phyloP scores from a whole-genome alignment of 441 rosid genomes.

The Sinapis alba region DNA sequence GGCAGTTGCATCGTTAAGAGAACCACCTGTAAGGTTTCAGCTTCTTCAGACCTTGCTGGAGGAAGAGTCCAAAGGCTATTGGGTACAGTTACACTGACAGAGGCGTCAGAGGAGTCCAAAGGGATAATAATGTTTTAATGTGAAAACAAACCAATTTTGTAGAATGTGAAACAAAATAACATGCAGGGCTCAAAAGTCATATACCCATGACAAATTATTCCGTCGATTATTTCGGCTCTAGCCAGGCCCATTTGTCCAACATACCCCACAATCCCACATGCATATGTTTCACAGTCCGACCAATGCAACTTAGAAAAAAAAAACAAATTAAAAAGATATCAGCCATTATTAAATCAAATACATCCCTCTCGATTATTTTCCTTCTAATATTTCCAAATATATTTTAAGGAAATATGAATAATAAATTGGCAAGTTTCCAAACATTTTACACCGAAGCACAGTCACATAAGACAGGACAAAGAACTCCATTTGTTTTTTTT shows the following conservation, averaged over 20 bases:
- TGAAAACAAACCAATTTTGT: too few relatives aligned
- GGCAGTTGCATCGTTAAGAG: too few relatives aligned
- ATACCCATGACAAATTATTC: background rate
- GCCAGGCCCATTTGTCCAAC: background rate
- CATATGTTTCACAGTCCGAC: conserved; percentile 16
- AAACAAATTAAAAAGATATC: background rate
- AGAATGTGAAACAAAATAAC: background rate
- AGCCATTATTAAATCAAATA: background rate
- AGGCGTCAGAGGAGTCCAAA: too few relatives aligned
- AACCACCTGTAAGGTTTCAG: too few relatives aligned
- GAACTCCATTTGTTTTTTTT: background rate
- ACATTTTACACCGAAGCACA: conserved; percentile 14
- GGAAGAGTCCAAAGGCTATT: too few relatives aligned
- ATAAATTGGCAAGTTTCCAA: conserved; percentile 13
- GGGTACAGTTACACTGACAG: too few relatives aligned
- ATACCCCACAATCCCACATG: conserved; percentile 25
- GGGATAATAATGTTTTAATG: background rate
- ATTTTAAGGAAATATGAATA: background rate
- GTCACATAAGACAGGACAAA: background rate
- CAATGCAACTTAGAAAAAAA: background rate
- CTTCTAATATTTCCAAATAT: conserved; percentile 4
- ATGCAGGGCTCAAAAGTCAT: background rate
- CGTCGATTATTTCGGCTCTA: background rate
- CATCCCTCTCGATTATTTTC: background rate
- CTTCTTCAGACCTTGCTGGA: too few relatives aligned